Percentiles rank a stretch among this genome's conserved stretches.
Conservation (phyloP, 306 rosid genomes). For the Pyrus bretschneideri region DNA sequence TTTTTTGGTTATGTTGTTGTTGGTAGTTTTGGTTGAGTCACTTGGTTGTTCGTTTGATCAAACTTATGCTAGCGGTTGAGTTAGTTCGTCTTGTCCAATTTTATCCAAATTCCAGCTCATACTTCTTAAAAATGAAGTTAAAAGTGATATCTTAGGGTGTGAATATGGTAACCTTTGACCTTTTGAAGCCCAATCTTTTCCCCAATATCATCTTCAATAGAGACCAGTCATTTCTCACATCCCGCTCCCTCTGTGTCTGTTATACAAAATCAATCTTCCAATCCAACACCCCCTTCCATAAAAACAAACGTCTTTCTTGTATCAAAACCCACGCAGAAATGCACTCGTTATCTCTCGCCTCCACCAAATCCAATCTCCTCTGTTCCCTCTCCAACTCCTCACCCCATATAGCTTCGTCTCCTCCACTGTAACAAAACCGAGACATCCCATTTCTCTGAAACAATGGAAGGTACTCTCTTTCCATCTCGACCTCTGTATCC, state of each 20-base stretch:
- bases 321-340: neutral
- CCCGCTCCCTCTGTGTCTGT: neutral
- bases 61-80: too few species aligned
- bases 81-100: too few species aligned
- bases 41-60: too few species aligned
- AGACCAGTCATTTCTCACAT: slow-evolving; percentile 12
- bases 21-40: too few species aligned
- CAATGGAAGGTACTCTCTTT: slow-evolving; percentile 77
- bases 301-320: neutral
- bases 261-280: neutral
- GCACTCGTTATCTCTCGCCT: neutral
- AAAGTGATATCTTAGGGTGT: too few species aligned
- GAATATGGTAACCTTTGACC: too few species aligned
- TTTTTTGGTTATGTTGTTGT: too few species aligned
- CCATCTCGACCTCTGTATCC: slow-evolving; percentile 57
- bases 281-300: slow-evolving; percentile 1
- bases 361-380: neutral
- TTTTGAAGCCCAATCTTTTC: neutral
- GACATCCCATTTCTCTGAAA: neutral
- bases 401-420: neutral
- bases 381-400: neutral
- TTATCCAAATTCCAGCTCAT: too few species aligned
- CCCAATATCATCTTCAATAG: slow-evolving; percentile 9
- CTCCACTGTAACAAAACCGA: neutral
- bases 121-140: too few species aligned